A percentile compares a stretch with the other conserved stretches of the same genome.
phyloP scores from a whole-genome alignment of 805 yeast genomes.

The Metschnikowia noctiluminum region DNA sequence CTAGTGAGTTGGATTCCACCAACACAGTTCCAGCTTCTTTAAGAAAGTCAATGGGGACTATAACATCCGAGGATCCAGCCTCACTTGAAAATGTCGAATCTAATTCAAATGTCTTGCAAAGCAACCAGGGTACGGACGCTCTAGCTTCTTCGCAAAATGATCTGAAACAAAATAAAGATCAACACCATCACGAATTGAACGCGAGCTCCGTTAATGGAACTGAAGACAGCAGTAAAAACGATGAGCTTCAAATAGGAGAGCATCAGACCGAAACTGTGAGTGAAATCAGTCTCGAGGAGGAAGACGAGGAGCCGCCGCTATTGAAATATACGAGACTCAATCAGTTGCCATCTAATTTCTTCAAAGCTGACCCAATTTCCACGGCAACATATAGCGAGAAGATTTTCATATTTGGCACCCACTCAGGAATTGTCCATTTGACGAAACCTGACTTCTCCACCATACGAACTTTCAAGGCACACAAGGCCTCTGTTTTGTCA shows the following conservation, averaged over 20 bases:
- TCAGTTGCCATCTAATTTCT: slow-evolving; percentile 66
- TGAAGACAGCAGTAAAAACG: neutral
- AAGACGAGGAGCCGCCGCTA: slow-evolving; percentile 55
- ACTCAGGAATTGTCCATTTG: slow-evolving; percentile 77
- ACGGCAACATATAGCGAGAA: slow-evolving; percentile 57
- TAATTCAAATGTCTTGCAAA: too few species aligned
- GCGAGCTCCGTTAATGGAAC: neutral
- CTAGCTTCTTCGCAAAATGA: too few species aligned
- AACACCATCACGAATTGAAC: too few species aligned
- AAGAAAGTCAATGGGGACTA: too few species aligned
- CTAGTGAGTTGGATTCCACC: too few species aligned
- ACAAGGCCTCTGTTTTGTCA: slow-evolving; percentile 77
- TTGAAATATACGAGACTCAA: slow-evolving; percentile 71
- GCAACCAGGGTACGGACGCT: too few species aligned
- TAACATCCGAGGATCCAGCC: too few species aligned
- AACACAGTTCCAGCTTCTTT: too few species aligned
- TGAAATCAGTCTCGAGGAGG: slow-evolving; percentile 4
- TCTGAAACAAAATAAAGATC: too few species aligned
- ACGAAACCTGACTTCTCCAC: slow-evolving; percentile 56
- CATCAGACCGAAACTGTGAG: neutral
- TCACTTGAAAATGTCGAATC: too few species aligned
- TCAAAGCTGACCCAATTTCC: slow-evolving; percentile 75
- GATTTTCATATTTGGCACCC: slow-evolving; percentile 80
- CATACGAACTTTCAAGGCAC: slow-evolving; percentile 75
- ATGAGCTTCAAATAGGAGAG: neutral